Percentiles rank a stretch among this genome's conserved stretches.
These are phyloP conservation scores for Tulasnella calospora DNA, from an alignment of 768 basidiomycete genomes.

Conservation along the genomic window DNA sequence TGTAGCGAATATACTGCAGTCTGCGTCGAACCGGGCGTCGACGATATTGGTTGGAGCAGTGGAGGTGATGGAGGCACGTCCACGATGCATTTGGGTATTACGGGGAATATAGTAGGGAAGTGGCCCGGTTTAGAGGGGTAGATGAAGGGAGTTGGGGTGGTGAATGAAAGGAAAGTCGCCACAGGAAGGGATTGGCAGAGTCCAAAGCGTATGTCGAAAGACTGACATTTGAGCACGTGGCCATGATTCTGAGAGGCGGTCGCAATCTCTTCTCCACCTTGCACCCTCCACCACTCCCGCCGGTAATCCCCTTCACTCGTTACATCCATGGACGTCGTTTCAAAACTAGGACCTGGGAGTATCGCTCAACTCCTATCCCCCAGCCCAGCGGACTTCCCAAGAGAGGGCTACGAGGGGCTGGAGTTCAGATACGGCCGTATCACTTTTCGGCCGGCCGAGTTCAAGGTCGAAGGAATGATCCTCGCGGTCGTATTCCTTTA, in stretches of 20 bases:
- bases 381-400: conserved; percentile 48
- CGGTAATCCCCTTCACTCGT: neutral
- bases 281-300: neutral
- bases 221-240: conserved; percentile 6
- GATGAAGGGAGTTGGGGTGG: neutral
- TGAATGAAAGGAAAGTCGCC: neutral
- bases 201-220: neutral
- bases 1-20: conserved; percentile 72
- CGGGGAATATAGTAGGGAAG: neutral
- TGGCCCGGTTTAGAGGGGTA: neutral
- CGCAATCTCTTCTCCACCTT: neutral
- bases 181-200: neutral
- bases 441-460: conserved; percentile 79
- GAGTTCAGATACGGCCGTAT: conserved; percentile 71
- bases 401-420: conserved; percentile 62
- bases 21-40: conserved; percentile 75
- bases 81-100: conserved; percentile 62
- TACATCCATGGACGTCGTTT: neutral
- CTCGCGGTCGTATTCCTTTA: conserved; percentile 51
- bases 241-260: neutral
- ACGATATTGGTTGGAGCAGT: conserved; percentile 69
- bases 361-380: conserved; percentile 45
- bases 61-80: conserved; percentile 74
- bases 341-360: neutral
- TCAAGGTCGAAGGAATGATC: conserved; percentile 55